Evolutionary conservation across 768 basidiomycete species (phyloP).

Genomic region (Russula sp.): DNA sequence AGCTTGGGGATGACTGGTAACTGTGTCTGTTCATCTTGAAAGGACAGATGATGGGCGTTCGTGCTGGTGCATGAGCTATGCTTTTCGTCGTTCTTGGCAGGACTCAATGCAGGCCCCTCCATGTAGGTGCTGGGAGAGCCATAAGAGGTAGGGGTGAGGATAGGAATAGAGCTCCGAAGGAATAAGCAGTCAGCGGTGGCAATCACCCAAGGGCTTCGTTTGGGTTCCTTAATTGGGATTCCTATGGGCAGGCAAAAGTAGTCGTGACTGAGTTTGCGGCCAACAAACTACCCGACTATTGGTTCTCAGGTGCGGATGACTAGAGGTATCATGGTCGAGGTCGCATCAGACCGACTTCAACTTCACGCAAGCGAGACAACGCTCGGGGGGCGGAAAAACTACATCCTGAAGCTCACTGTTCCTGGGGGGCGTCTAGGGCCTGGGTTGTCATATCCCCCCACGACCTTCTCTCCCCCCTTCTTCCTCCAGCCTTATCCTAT

Average conservation of each 20-base stretch:
- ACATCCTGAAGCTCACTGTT: neutral
- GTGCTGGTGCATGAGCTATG: neutral
- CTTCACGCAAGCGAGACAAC: too few relatives aligned
- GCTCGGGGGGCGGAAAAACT: neutral
- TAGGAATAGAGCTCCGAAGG: neutral
- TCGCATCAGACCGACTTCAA: neutral
- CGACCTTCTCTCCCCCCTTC: neutral
- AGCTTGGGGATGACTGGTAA: neutral
- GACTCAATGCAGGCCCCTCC: neutral
- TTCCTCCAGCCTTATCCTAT: neutral
- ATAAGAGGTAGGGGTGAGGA: neutral
- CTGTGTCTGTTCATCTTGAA: neutral
- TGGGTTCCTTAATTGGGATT: neutral
- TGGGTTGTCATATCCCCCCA: too few relatives aligned
- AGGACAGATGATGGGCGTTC: neutral
- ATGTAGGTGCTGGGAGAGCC: neutral
- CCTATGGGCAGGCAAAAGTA: neutral
- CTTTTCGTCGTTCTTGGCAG: neutral
- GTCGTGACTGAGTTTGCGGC: neutral
- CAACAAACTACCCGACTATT: neutral
- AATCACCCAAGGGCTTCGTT: neutral
- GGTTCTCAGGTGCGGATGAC: neutral
- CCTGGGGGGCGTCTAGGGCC: too few relatives aligned
- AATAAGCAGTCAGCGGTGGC: neutral
- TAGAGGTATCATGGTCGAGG: neutral